Evolutionary conservation across 2,329 filamentous ascomycete genomes (phyloP), one percentile per base, ranked within the genome.

Genomic region (Chrysosporium queenslandicum): DNA sequence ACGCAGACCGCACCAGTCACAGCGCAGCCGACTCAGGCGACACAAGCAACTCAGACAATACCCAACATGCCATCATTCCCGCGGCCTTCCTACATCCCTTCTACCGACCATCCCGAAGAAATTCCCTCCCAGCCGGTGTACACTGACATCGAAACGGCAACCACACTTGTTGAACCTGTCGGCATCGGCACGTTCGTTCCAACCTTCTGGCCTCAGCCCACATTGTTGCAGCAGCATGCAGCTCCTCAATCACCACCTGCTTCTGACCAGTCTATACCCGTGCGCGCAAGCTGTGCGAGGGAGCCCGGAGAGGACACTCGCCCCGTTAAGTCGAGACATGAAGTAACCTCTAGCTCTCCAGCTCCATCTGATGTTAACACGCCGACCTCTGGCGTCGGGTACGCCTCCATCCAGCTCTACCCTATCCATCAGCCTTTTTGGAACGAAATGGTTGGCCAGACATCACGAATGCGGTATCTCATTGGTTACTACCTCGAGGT

Each of bases 401-500:
- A 45, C 12, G 32, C 36, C 29, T 6, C 2, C 29, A n/a, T 12
- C 27, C 25, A 48, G 1, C 6, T 9, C 16, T 32, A 37, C 9
- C 67, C 64, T 20, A 60, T 68, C 9, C 66, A 66, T 7, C 67
- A 69, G 32, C 55, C 68, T n/a, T 61, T 70, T 16, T 56, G 67
- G 16, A 63, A 65, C 34, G 61, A 68, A 49, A 79, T 73, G 75
- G 74, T 76, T 64, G 78, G 65, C 72, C 85, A 67, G 72, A 82
- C 87, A 55, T 81, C 84, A 54, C 85, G 88, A 64, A 85, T 94
- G 73, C 84, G 86, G 58, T 94, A 86, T 69, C 84, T 95, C 64
- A 85, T 96, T 74, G 86, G 94, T 65, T 95, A 95, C 69, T 96
- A 94, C 69, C 85, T 90, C 64, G 89, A 88, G 67, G 86, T 87